A percentile compares a stretch with the other conserved stretches of the same genome.
Conservation (phyloP, 805 yeast genomes). For the Hanseniaspora taiwanica region DNA sequence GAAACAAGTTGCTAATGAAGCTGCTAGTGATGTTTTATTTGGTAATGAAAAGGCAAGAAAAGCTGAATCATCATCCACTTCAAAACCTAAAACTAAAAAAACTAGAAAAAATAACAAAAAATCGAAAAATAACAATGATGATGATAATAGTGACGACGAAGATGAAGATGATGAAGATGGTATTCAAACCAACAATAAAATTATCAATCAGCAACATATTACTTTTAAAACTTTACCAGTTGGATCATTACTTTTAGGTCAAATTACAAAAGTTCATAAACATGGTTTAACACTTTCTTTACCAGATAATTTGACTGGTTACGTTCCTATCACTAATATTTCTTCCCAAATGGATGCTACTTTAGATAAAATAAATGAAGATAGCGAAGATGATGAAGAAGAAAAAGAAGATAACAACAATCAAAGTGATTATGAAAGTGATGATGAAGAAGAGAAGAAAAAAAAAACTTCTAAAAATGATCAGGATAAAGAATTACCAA, state of each 20-base stretch:
- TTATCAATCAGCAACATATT: constrained; percentile 40
- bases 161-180: constrained; percentile 22
- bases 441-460: constrained; percentile 19
- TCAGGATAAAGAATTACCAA: constrained; percentile 36
- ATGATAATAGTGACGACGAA: constrained; percentile 14
- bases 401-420: constrained; percentile 30
- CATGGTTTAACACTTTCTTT: constrained; percentile 57
- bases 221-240: constrained; percentile 48
- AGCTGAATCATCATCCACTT: constrained; percentile 10
- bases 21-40: constrained; percentile 73
- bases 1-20: constrained; percentile 87
- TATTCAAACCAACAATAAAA: constrained; percentile 15
- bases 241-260: constrained; percentile 71
- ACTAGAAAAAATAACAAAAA: constrained; percentile 9
- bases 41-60: constrained; percentile 24
- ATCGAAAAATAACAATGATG: constrained; percentile 10
- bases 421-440: constrained; percentile 24
- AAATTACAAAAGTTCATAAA: constrained; percentile 45
- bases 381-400: no score
- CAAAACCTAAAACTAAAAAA: constrained; percentile 9
- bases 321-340: constrained; percentile 58
- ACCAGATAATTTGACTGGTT: constrained; percentile 74
- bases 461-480: constrained; percentile 9
- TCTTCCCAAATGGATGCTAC: constrained; percentile 35
- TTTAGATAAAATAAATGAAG: constrained; percentile 10